Evolutionary conservation across 345 rosid genomes (phyloP).

Genomic region (Eucalyptus leucophloia): DNA sequence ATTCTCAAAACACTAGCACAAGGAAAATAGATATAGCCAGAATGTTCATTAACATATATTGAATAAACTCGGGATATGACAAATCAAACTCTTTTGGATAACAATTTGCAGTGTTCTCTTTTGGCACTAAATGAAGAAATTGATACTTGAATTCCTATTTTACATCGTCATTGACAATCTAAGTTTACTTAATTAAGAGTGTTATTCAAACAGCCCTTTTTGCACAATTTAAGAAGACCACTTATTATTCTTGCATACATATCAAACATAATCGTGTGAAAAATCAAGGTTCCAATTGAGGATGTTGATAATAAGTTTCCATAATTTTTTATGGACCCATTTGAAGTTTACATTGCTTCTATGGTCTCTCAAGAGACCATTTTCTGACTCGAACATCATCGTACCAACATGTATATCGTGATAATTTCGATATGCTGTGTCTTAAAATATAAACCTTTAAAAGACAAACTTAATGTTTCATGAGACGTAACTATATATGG

Average conservation of each 20-base stretch:
- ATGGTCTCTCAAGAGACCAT: neutral
- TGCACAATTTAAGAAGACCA: neutral
- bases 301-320: neutral
- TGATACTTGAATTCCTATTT: neutral
- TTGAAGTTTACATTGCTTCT: neutral
- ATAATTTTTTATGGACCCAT: neutral
- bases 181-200: neutral
- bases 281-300: neutral
- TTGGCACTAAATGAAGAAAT: neutral
- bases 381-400: neutral
- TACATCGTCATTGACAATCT: neutral
- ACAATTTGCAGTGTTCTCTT: neutral
- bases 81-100: neutral
- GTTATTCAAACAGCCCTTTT: neutral
- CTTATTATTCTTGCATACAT: neutral
- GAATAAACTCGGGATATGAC: neutral
- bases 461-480: neutral
- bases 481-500: neutral
- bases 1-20: neutral
- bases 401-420: neutral
- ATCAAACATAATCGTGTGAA: neutral
- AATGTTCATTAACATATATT: neutral
- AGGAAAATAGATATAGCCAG: neutral
- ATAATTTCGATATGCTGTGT: accelerated
- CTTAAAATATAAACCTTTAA: neutral